Conservation (phyloP, 306 rosid genomes). For the Myrica gale region DNA sequence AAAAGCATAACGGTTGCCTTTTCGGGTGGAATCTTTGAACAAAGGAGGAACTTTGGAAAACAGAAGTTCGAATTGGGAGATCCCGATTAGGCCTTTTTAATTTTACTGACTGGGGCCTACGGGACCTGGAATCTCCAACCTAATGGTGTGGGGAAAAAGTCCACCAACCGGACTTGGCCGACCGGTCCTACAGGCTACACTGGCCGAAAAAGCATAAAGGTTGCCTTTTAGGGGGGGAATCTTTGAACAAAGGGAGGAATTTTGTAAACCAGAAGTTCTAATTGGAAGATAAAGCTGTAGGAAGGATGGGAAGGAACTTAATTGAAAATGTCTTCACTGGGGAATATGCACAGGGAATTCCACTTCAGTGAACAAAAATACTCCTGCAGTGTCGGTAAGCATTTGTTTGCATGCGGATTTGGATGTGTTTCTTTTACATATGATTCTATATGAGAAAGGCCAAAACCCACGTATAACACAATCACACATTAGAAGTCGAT, state of each 20-base stretch:
- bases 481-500: constrained; percentile 8
- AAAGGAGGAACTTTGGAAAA: background rate
- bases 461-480: background rate
- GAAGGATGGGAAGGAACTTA: background rate
- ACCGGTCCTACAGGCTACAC: constrained; percentile 28
- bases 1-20: constrained; percentile 32
- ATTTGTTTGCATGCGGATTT: background rate
- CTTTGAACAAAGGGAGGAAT: background rate
- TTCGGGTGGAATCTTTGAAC: background rate
- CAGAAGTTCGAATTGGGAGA: background rate
- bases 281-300: background rate
- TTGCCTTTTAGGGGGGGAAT: background rate
- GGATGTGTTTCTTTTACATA: background rate
- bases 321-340: constrained; percentile 1
- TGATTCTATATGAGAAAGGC: background rate
- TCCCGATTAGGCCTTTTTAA: constrained; percentile 12
- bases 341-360: constrained; percentile 20
- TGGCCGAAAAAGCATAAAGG: constrained; percentile 32
- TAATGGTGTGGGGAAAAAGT: constrained; percentile 22
- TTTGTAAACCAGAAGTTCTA: background rate
- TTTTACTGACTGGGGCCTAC: constrained; percentile 1
- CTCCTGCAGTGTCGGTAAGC: background rate
- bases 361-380: constrained; percentile 13
- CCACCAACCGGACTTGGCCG: constrained; percentile 22
- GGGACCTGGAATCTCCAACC: constrained; percentile 38